These are phyloP conservation scores for Cryptosporidium bovis DNA, from an alignment of 169 alveolate genomes.

Conservation along the genomic window DNA sequence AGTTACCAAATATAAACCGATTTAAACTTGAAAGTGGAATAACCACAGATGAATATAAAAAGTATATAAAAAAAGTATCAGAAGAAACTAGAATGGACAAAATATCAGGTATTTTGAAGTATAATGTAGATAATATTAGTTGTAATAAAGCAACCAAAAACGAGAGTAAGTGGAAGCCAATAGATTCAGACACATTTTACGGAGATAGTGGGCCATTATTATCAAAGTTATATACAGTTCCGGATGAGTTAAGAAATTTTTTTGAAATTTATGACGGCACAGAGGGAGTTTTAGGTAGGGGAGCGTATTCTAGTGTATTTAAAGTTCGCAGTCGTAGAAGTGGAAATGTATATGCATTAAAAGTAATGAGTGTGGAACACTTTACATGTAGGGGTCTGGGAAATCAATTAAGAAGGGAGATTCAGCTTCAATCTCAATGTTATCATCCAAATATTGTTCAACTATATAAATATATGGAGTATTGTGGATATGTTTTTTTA, in stretches of 20 bases:
- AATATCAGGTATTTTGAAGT: slow-evolving; percentile 4
- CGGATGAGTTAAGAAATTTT: slow-evolving; percentile 48
- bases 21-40: not conserved
- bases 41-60: slow-evolving; percentile 6
- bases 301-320: slow-evolving; percentile 72
- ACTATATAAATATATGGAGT: slow-evolving; percentile 43
- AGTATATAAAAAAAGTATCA: slow-evolving; percentile 2
- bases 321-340: slow-evolving; percentile 62
- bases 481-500: slow-evolving; percentile 39
- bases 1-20: not conserved
- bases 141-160: not conserved
- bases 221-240: slow-evolving; percentile 60
- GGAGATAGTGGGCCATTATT: slow-evolving; percentile 67
- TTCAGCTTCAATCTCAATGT: slow-evolving; percentile 61
- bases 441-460: slow-evolving; percentile 71
- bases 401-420: slow-evolving; percentile 61
- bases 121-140: not conserved
- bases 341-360: slow-evolving; percentile 61
- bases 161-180: slow-evolving; percentile 23
- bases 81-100: not conserved
- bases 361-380: slow-evolving; percentile 72
- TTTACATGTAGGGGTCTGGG: slow-evolving; percentile 71
- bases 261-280: slow-evolving; percentile 67
- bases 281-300: slow-evolving; percentile 68
- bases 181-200: slow-evolving; percentile 55